phyloP scores from a whole-genome alignment of 202 grass and related monocot genomes.

The Dendrocalamus latiflorus region DNA sequence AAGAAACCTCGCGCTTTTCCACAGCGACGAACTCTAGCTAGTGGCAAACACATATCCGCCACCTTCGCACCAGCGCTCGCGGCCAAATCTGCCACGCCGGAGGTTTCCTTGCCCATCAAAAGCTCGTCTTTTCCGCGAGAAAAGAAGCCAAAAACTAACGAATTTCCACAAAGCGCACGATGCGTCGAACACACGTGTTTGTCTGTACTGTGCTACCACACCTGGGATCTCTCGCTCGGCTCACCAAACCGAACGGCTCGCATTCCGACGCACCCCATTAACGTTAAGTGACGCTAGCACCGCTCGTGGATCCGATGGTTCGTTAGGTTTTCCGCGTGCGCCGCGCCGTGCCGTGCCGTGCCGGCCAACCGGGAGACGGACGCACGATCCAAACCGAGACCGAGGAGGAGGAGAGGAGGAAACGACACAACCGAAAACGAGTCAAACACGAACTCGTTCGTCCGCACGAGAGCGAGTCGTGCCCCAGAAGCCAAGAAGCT shows the following conservation, averaged over 20 bases:
- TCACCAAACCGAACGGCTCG: too few species aligned
- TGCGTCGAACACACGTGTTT: not conserved
- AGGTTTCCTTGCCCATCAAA: not conserved
- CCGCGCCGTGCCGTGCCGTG: too few species aligned
- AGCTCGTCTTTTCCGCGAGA: not conserved
- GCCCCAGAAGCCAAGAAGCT: not conserved
- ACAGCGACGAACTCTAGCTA: not conserved
- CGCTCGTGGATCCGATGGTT: not conserved
- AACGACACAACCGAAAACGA: not conserved
- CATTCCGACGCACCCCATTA: too few species aligned
- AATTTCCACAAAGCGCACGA: not conserved
- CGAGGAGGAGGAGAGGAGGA: not conserved
- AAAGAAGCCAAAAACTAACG: not conserved
- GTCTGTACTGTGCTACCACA: too few species aligned
- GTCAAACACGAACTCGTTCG: not conserved
- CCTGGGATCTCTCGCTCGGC: too few species aligned
- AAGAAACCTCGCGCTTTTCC: slow-evolving; percentile 20
- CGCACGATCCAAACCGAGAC: not conserved
- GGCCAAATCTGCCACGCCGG: not conserved
- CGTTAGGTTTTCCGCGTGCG: not conserved
- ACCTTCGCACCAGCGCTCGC: not conserved
- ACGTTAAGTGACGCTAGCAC: not conserved
- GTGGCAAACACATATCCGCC: not conserved
- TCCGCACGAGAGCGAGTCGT: not conserved
- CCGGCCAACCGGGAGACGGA: too few species aligned